These are phyloP conservation scores for Cryptococcus depauperatus DNA, from an alignment of 1,284 basidiomycete species.

Conservation along the genomic window DNA sequence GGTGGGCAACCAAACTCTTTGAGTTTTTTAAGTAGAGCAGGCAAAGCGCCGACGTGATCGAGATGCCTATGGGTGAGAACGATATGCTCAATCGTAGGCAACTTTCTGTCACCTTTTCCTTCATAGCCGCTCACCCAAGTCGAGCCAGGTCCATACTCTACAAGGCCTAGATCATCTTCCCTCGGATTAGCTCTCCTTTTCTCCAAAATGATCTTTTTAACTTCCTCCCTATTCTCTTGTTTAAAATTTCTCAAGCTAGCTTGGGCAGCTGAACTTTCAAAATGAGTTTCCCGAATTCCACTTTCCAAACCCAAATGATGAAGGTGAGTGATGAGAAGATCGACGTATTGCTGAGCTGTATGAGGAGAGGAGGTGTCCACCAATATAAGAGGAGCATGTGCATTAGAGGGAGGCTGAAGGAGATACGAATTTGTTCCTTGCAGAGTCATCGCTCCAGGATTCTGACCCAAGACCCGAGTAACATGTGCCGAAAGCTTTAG, in stretches of 20 bases:
- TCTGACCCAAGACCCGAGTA: slow-evolving; percentile 55
- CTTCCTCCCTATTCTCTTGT: slow-evolving; percentile 13
- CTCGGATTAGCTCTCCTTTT: slow-evolving; percentile 18
- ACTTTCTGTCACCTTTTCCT: slow-evolving; percentile 9
- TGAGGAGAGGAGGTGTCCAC: slow-evolving; percentile 73
- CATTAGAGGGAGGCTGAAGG: slow-evolving; percentile 51
- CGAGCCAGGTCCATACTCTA: slow-evolving; percentile 24
- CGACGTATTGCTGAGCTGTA: slow-evolving; percentile 50
- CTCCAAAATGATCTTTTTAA: slow-evolving; percentile 15
- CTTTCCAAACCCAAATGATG: slow-evolving; percentile 39
- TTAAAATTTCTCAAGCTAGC: slow-evolving; percentile 16
- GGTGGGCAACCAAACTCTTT: slow-evolving; percentile 43
- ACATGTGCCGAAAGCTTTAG: slow-evolving; percentile 40
- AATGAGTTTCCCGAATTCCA: slow-evolving; percentile 30
- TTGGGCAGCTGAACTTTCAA: slow-evolving; percentile 19
- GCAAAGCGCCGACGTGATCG: slow-evolving; percentile 77
- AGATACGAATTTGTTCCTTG: slow-evolving; percentile 96
- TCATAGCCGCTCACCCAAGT: slow-evolving; percentile 12
- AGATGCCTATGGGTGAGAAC: slow-evolving; percentile 84
- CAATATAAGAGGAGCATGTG: slow-evolving; percentile 61
- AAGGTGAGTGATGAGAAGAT: slow-evolving; percentile 28
- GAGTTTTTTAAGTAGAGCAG: slow-evolving; percentile 61
- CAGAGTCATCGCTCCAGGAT: slow-evolving; percentile 83
- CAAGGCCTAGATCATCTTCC: slow-evolving; percentile 11
- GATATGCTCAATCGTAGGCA: slow-evolving; percentile 60